Percentiles rank a stretch among this genome's conserved stretches.
phyloP scores from a whole-genome alignment of 83 land plant genomes.

The Picea engelmannii region DNA sequence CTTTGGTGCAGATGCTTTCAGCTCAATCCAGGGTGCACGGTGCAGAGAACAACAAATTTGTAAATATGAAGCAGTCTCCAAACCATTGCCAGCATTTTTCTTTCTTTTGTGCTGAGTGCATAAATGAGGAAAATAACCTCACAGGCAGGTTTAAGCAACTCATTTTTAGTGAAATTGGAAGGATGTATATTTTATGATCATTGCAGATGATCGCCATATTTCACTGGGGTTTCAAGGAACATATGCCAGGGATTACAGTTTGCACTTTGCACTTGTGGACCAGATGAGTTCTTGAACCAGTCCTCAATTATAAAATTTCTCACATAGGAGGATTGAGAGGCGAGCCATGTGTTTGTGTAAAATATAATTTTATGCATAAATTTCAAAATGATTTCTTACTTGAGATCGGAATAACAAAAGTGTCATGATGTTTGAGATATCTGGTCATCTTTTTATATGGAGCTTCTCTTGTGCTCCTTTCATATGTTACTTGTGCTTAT shows the following conservation, averaged over 20 bases:
- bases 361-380: neutral
- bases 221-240: neutral
- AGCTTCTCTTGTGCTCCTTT: neutral
- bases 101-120: conserved; percentile 10
- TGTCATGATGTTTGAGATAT: conserved; percentile 1
- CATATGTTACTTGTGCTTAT: neutral
- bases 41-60: conserved; percentile 1
- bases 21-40: neutral
- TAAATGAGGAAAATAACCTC: neutral
- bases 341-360: neutral
- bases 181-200: conserved; percentile 3
- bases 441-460: neutral
- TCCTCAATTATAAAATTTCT: neutral
- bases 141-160: conserved; percentile 3
- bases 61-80: conserved; percentile 6
- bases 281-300: neutral
- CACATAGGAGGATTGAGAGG: neutral
- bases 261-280: neutral
- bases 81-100: neutral
- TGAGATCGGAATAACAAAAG: neutral
- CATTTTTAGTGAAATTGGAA: neutral
- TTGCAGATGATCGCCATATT: neutral
- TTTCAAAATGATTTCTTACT: neutral
- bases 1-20: neutral
- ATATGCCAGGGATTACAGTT: neutral